These are phyloP conservation scores for Plasmodium yoelii DNA, from an alignment of 169 alveolate genomes.

Conservation along the genomic window DNA sequence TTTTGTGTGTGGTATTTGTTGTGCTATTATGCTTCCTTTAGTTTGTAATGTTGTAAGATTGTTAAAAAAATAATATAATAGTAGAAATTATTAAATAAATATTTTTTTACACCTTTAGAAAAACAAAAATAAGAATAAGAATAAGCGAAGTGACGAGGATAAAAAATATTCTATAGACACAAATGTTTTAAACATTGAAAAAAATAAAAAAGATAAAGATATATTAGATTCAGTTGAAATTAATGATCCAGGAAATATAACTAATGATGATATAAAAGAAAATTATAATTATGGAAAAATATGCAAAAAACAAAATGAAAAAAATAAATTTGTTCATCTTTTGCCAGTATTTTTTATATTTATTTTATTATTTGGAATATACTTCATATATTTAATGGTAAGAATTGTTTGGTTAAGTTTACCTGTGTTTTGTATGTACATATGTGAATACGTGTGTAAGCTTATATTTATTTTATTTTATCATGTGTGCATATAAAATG, in stretches of 20 bases:
- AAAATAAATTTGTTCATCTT: constrained; percentile 34
- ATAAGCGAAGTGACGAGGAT: constrained; percentile 17
- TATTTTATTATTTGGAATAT: constrained; percentile 41
- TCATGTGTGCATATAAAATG: not conserved
- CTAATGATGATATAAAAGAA: constrained; percentile 1
- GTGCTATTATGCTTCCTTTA: not conserved
- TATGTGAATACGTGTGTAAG: not conserved
- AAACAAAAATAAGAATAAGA: constrained; percentile 38
- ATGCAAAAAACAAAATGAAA: constrained; percentile 28
- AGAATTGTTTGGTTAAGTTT: not conserved
- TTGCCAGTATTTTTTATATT: constrained; percentile 68
- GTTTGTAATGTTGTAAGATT: no score
- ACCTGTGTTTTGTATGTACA: not conserved
- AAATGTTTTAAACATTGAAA: constrained; percentile 15
- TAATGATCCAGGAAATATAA: constrained; percentile 4
- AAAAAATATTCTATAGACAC: constrained; percentile 42
- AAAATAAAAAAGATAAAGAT: constrained; percentile 16
- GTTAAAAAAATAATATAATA: no score
- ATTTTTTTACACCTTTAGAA: constrained; percentile 16
- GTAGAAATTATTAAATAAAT: not conserved
- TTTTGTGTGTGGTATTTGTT: no score
- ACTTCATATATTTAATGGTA: constrained; percentile 72
- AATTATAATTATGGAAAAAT: not conserved
- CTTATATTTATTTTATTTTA: not conserved
- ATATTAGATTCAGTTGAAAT: constrained; percentile 2